Evolutionary conservation across 345 rosid genomes (phyloP).

Genomic region (Trapa incisa): DNA sequence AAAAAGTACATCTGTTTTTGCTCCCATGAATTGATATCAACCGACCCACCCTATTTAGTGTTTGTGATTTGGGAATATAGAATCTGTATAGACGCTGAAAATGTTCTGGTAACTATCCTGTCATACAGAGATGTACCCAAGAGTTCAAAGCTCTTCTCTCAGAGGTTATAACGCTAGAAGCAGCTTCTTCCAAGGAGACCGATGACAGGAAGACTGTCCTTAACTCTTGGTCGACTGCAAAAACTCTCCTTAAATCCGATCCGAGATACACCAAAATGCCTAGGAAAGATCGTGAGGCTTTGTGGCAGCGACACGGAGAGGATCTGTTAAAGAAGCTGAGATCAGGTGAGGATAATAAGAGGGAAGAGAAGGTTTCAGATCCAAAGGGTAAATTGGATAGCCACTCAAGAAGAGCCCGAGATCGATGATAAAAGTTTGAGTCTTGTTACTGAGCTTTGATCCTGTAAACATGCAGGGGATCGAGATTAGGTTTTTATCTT

Average conservation of each 20-base stretch:
- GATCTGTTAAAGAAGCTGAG: slow-evolving; percentile 52
- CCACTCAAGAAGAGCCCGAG: slow-evolving; percentile 36
- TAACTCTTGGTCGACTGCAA: slow-evolving; percentile 90
- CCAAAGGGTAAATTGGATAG: slow-evolving; percentile 20
- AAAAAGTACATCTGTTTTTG: background rate
- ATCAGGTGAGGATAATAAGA: slow-evolving; percentile 24
- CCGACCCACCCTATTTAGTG: background rate
- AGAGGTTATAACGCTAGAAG: slow-evolving; percentile 60
- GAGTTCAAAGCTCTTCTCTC: slow-evolving; percentile 60
- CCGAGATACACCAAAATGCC: slow-evolving; percentile 79
- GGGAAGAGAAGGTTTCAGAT: slow-evolving; percentile 32
- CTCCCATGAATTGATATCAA: background rate
- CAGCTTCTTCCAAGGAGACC: slow-evolving; percentile 43
- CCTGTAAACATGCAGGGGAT: no score
- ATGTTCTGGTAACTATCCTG: background rate
- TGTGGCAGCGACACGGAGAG: slow-evolving; percentile 69
- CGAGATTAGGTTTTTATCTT: background rate
- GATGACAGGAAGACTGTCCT: slow-evolving; percentile 68
- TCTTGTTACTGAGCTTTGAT: background rate
- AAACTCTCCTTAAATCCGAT: slow-evolving; percentile 60
- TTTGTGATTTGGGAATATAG: background rate
- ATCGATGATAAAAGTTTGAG: slow-evolving; percentile 21
- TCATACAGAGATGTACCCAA: slow-evolving; percentile 43
- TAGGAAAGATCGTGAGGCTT: slow-evolving; percentile 59
- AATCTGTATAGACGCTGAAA: background rate